Conservation (phyloP, 169 alveolate genomes). For the Eimeria praecox region DNA sequence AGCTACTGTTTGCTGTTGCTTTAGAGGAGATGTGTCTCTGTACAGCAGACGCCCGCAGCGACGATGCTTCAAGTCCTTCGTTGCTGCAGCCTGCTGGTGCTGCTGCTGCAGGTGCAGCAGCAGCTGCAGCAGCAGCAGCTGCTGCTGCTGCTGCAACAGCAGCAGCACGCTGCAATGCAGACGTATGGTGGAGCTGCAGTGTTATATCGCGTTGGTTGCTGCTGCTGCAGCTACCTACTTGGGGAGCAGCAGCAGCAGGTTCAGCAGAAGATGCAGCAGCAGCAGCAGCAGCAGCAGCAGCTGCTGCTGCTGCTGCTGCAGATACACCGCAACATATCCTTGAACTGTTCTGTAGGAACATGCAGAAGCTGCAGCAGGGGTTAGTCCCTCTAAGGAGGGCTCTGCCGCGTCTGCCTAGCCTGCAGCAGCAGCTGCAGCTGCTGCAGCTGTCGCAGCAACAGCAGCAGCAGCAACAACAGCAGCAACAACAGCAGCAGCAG, state of each 20-base stretch:
- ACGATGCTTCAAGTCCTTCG: slow-evolving; percentile 39
- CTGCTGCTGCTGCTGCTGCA: slow-evolving; percentile 54
- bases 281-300: slow-evolving; percentile 26
- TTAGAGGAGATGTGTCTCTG: slow-evolving; percentile 29
- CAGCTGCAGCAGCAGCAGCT: background rate
- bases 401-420: background rate
- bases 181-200: slow-evolving; percentile 47
- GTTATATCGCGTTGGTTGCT: slow-evolving; percentile 36
- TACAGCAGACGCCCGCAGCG: slow-evolving; percentile 34
- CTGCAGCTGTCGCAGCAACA: slow-evolving; percentile 8
- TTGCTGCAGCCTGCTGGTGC: slow-evolving; percentile 55
- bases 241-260: slow-evolving; percentile 11
- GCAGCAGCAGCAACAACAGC: slow-evolving; percentile 41
- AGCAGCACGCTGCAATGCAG: slow-evolving; percentile 52
- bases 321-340: slow-evolving; percentile 31
- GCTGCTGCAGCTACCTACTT: slow-evolving; percentile 32
- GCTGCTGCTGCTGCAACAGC: slow-evolving; percentile 61
- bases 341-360: background rate
- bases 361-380: slow-evolving; percentile 52
- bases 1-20: slow-evolving; percentile 48
- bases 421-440: slow-evolving; percentile 49
- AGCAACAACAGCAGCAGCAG: slow-evolving; percentile 23
- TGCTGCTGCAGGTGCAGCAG: slow-evolving; percentile 11
- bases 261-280: background rate
- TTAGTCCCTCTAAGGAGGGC: slow-evolving; percentile 11